Evolutionary conservation across 768 basidiomycete species (phyloP).

Genomic region (Boletus reticuloceps): DNA sequence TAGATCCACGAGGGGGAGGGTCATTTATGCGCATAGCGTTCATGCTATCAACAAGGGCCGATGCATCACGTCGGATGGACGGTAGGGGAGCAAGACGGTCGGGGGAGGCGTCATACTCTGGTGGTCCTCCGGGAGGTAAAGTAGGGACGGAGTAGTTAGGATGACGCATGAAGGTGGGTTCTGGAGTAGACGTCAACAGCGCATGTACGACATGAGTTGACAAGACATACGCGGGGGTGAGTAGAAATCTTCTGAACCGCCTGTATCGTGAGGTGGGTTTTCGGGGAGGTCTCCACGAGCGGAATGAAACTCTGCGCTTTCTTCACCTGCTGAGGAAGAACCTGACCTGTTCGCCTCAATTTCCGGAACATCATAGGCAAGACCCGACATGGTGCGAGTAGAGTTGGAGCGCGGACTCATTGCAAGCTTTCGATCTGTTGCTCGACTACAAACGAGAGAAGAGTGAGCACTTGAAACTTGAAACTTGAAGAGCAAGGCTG

Average conservation of each 20-base stretch:
- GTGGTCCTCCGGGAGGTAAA: slow-evolving; percentile 37
- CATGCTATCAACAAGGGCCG: slow-evolving; percentile 49
- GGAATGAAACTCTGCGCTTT: slow-evolving; percentile 1
- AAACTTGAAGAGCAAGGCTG: not conserved
- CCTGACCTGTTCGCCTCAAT: slow-evolving; percentile 5
- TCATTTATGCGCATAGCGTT: slow-evolving; percentile 53
- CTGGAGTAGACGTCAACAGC: slow-evolving; percentile 14
- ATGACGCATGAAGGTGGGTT: slow-evolving; percentile 39
- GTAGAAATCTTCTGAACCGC: slow-evolving; percentile 16
- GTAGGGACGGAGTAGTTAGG: slow-evolving; percentile 49
- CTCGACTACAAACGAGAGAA: no score
- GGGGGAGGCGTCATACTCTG: slow-evolving; percentile 30
- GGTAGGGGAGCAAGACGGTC: slow-evolving; percentile 29
- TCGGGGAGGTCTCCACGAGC: not conserved
- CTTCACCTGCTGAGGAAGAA: slow-evolving; percentile 4
- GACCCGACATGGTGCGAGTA: slow-evolving; percentile 24
- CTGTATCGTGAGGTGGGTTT: slow-evolving; percentile 2
- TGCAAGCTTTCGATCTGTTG: not conserved
- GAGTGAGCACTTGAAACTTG: not conserved
- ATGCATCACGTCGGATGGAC: slow-evolving; percentile 40
- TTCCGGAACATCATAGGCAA: slow-evolving; percentile 34
- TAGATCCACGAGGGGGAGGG: slow-evolving; percentile 31
- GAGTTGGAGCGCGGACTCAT: not conserved
- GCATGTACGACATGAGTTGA: not conserved
- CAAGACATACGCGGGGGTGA: slow-evolving; percentile 20